phyloP scores from a whole-genome alignment of 345 rosid species.

The Boechera retrofracta region DNA sequence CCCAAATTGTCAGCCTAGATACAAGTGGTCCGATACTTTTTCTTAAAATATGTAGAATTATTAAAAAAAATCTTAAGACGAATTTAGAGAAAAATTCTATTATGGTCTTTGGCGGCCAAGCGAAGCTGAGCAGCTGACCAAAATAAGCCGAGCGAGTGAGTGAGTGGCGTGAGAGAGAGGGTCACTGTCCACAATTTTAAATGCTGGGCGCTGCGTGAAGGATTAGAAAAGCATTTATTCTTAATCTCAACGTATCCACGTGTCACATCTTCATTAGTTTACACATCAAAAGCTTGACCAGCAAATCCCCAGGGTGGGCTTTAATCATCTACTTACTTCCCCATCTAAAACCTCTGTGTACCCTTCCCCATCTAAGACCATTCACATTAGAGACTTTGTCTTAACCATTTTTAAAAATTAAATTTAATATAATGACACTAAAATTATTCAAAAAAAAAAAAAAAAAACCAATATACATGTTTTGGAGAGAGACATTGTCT shows the following conservation, averaged over 20 bases:
- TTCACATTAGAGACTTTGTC: no score
- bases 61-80: neutral
- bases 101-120: slow-evolving; percentile 5
- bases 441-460: no score
- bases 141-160: slow-evolving; percentile 24
- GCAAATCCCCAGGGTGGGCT: slow-evolving; percentile 32
- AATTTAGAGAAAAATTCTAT: neutral
- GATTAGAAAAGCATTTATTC: slow-evolving; percentile 50
- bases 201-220: slow-evolving; percentile 45
- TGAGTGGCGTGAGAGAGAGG: slow-evolving; percentile 29
- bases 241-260: slow-evolving; percentile 41
- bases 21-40: neutral
- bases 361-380: neutral
- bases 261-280: slow-evolving; percentile 9
- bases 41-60: neutral
- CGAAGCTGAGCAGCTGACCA: neutral
- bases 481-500: no score
- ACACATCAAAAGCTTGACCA: slow-evolving; percentile 33
- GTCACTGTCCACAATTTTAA: slow-evolving; percentile 41
- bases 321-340: slow-evolving; percentile 12
- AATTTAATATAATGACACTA: no score
- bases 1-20: no score
- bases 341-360: slow-evolving; percentile 6
- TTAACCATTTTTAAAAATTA: no score
- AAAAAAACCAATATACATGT: no score